A percentile compares a stretch with the other conserved stretches of the same genome.
Evolutionary conservation across 2,329 filamentous ascomycete species (phyloP).

Genomic region (Neofusicoccum umdonicola): DNA sequence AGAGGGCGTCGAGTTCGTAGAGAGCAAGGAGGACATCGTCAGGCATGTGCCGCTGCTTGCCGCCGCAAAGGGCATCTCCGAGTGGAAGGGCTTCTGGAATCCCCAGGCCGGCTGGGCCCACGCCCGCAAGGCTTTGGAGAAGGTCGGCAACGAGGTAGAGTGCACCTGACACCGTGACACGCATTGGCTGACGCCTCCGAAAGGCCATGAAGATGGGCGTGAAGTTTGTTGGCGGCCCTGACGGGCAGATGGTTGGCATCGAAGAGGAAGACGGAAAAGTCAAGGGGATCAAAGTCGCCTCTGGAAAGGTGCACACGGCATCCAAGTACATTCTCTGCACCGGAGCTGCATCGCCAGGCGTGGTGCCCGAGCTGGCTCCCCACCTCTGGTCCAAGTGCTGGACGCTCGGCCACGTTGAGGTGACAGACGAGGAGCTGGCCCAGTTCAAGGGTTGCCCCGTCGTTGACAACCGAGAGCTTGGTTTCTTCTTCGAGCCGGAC

Average conservation of each 20-base stretch:
- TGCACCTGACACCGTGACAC: not conserved
- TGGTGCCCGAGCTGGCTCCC: slow-evolving; percentile 22
- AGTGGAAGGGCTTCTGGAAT: slow-evolving; percentile 26
- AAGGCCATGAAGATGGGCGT: slow-evolving; percentile 20
- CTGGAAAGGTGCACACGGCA: slow-evolving; percentile 20
- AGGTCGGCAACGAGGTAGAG: slow-evolving; percentile 21
- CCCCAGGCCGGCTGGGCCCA: slow-evolving; percentile 25
- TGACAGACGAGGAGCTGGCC: slow-evolving; percentile 27
- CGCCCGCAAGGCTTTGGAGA: slow-evolving; percentile 18
- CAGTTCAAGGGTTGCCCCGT: slow-evolving; percentile 26
- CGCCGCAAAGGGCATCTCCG: slow-evolving; percentile 11
- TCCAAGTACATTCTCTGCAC: slow-evolving; percentile 21
- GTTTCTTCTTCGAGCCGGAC: slow-evolving; percentile 18
- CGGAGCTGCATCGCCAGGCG: slow-evolving; percentile 19
- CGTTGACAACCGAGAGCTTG: slow-evolving; percentile 26
- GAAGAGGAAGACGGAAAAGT: slow-evolving; percentile 16
- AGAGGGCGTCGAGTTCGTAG: slow-evolving; percentile 19
- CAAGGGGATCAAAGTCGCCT: slow-evolving; percentile 16
- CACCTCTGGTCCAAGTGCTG: slow-evolving; percentile 25
- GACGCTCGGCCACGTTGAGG: slow-evolving; percentile 29
- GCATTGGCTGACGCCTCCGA: not conserved
- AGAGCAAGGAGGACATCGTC: slow-evolving; percentile 17
- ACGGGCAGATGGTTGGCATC: slow-evolving; percentile 20
- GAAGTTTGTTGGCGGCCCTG: slow-evolving; percentile 19
- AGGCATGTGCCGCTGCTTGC: slow-evolving; percentile 19